These are phyloP conservation scores for Codiaeum variegatum DNA, from an alignment of 441 rosid genomes.

Conservation along the genomic window DNA sequence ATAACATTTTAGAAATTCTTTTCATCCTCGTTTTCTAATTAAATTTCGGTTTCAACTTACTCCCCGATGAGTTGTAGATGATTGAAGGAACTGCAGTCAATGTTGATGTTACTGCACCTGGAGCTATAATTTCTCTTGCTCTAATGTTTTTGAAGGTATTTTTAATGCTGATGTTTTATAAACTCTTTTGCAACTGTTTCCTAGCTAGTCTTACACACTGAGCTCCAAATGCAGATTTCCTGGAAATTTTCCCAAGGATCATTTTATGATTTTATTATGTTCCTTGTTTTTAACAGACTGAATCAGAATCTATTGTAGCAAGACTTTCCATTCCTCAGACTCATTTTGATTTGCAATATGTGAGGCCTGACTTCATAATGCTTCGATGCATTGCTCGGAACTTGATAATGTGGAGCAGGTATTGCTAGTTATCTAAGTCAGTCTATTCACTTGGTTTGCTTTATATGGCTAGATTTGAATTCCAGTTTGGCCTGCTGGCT, in stretches of 20 bases:
- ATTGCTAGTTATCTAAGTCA: conserved; percentile 18
- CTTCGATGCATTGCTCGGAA: conserved; percentile 97
- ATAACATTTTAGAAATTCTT: background rate
- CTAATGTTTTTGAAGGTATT: conserved; percentile 89
- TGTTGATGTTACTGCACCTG: conserved; percentile 98
- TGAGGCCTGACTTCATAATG: conserved; percentile 97
- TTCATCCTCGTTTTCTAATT: background rate
- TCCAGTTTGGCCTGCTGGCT: conserved; percentile 25
- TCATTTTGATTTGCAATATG: conserved; percentile 74
- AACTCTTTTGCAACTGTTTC: background rate
- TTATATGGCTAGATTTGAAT: conserved; percentile 19
- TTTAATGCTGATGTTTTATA: conserved; percentile 5
- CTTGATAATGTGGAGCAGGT: conserved; percentile 98
- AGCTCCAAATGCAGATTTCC: background rate
- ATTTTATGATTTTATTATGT: conserved; percentile 14
- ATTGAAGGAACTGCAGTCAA: conserved; percentile 76
- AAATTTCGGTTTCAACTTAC: conserved; percentile 20
- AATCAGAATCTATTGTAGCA: conserved; percentile 69
- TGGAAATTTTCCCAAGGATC: background rate
- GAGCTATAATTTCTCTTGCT: conserved; percentile 86
- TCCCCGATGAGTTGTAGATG: conserved; percentile 43
- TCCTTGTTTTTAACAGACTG: conserved; percentile 58
- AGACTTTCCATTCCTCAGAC: conserved; percentile 87
- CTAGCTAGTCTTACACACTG: background rate
- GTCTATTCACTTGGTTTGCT: conserved; percentile 18